Conservation (phyloP, 2,329 filamentous ascomycete genomes). For the Trichoderma koningii region DNA sequence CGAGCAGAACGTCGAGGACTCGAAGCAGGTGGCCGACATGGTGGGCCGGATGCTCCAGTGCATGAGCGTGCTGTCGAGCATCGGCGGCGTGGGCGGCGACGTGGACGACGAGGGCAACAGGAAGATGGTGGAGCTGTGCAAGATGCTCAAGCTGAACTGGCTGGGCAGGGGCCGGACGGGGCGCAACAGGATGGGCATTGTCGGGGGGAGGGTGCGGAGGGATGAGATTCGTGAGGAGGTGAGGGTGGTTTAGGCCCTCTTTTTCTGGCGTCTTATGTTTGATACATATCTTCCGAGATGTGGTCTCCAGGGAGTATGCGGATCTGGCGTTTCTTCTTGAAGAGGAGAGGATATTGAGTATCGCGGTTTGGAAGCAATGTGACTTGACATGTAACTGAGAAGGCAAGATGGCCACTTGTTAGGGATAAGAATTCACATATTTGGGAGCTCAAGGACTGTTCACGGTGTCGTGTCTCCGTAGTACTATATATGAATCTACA, state of each 20-base stretch:
- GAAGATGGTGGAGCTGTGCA: slow-evolving; percentile 80
- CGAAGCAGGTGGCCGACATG: slow-evolving; percentile 85
- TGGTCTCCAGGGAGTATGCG: neutral
- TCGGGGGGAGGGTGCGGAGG: slow-evolving; percentile 64
- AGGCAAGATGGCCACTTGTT: neutral
- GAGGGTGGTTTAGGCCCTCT: slow-evolving; percentile 39
- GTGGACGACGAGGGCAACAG: slow-evolving; percentile 71
- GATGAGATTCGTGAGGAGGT: slow-evolving; percentile 48
- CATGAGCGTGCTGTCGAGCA: slow-evolving; percentile 81
- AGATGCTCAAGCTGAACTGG: slow-evolving; percentile 95
- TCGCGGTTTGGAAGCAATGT: neutral
- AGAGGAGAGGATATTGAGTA: neutral
- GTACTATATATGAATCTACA: no score
- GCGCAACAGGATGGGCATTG: slow-evolving; percentile 84
- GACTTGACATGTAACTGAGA: no score
- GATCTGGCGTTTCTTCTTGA: no score
- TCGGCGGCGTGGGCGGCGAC: slow-evolving; percentile 59
- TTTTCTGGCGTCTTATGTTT: no score
- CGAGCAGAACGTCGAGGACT: slow-evolving; percentile 66
- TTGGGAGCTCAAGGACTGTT: no score
- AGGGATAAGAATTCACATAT: neutral
- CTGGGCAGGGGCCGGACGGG: slow-evolving; percentile 86
- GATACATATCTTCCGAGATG: neutral
- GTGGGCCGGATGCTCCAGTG: slow-evolving; percentile 96
- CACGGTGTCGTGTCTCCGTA: no score